A percentile compares a stretch with the other conserved stretches of the same genome.
phyloP scores from a whole-genome alignment of 176 grass and related monocot genomes.

The Poa annua region DNA sequence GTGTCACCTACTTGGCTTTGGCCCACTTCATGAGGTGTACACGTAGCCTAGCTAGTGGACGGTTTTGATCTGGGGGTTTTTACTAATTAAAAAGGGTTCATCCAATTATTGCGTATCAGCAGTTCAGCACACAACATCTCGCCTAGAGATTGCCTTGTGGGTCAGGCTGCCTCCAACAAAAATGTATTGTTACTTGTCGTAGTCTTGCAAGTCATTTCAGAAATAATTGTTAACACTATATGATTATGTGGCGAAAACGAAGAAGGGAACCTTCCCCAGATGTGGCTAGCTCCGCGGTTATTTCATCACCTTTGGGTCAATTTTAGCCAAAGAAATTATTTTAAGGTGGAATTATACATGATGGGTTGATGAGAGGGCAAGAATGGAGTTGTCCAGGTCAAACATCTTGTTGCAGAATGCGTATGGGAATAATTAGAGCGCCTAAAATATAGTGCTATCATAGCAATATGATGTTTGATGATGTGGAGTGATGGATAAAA shows the following conservation, averaged over 20 bases:
- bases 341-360: neutral
- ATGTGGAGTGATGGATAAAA: neutral
- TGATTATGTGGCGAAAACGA: neutral
- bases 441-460: neutral
- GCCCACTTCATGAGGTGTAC: neutral
- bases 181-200: neutral
- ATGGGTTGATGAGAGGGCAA: neutral
- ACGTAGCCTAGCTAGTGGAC: neutral
- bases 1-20: neutral
- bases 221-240: neutral
- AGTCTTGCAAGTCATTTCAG: neutral
- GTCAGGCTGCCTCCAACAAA: neutral
- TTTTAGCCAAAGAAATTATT: neutral
- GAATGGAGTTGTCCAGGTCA: neutral
- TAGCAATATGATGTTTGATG: neutral
- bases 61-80: neutral
- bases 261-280: neutral
- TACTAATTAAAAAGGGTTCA: neutral
- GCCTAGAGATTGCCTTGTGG: neutral
- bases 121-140: neutral
- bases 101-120: constrained; percentile 2
- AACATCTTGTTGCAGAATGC: neutral
- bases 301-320: neutral
- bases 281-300: neutral
- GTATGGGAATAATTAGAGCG: neutral